phyloP scores from a whole-genome alignment of 768 basidiomycete species.

The Lactarius pseudohatsudake region DNA sequence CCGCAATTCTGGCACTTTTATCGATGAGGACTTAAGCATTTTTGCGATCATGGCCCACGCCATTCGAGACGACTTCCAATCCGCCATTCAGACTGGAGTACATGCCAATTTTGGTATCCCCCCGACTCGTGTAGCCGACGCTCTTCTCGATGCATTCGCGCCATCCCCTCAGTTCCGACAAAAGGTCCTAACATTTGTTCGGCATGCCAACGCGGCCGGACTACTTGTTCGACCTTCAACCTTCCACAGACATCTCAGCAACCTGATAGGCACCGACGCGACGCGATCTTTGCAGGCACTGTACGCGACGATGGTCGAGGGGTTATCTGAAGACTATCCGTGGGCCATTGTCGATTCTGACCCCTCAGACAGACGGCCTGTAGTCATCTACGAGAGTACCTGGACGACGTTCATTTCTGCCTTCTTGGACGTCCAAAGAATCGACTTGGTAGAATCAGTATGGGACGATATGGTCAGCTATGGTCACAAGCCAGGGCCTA shows the following conservation, averaged over 20 bases:
- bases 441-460: slow-evolving; percentile 57
- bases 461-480: slow-evolving; percentile 66
- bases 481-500: slow-evolving; percentile 50
- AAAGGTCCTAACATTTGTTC: slow-evolving; percentile 47
- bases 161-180: slow-evolving; percentile 43
- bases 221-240: slow-evolving; percentile 50
- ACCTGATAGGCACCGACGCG: slow-evolving; percentile 42
- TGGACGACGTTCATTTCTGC: slow-evolving; percentile 69
- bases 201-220: slow-evolving; percentile 51
- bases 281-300: slow-evolving; percentile 42
- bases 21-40: slow-evolving; percentile 43
- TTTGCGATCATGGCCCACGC: slow-evolving; percentile 62
- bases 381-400: slow-evolving; percentile 53
- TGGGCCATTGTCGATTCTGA: slow-evolving; percentile 50
- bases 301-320: slow-evolving; percentile 52
- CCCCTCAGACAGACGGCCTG: slow-evolving; percentile 40
- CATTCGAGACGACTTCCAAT: slow-evolving; percentile 55
- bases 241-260: slow-evolving; percentile 51
- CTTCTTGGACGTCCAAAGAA: slow-evolving; percentile 56
- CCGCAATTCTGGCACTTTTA: neutral
- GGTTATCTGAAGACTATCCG: slow-evolving; percentile 49
- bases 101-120: slow-evolving; percentile 41
- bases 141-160: slow-evolving; percentile 42
- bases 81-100: slow-evolving; percentile 49
- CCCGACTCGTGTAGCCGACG: slow-evolving; percentile 35